Percentiles rank a stretch among this genome's conserved stretches.
Evolutionary conservation across 2,329 filamentous ascomycete genomes (phyloP).

Genomic region (Venturia aucupariae): DNA sequence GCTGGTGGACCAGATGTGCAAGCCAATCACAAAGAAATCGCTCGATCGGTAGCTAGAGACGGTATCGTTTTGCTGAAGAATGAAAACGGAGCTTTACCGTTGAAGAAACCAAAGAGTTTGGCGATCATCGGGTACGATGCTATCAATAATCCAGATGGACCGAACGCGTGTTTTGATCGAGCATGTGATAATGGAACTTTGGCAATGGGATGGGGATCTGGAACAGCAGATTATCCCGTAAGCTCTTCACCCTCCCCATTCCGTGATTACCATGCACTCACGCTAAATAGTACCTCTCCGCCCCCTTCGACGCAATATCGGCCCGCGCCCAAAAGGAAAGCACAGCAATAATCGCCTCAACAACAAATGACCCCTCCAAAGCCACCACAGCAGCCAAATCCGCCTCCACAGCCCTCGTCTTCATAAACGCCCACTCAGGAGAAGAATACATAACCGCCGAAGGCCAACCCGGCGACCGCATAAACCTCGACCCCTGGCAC

Average conservation of each 20-base stretch:
- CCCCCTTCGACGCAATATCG: conserved; percentile 34
- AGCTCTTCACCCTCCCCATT: background rate
- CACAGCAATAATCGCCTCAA: conserved; percentile 30
- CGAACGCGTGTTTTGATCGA: conserved; percentile 69
- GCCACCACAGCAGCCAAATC: conserved; percentile 30
- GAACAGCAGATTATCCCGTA: conserved; percentile 37
- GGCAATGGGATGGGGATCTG: conserved; percentile 60
- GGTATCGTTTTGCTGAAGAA: conserved; percentile 53
- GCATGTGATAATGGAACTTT: conserved; percentile 52
- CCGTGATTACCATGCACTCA: conserved; percentile 11
- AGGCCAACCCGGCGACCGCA: conserved; percentile 37
- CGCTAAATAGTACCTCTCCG: conserved; percentile 32
- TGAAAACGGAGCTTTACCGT: conserved; percentile 56
- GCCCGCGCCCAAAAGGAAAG: conserved; percentile 28
- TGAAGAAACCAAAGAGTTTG: conserved; percentile 59
- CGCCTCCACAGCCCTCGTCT: conserved; percentile 32
- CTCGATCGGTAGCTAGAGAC: conserved; percentile 35
- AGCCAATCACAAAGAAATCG: conserved; percentile 31
- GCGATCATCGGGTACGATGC: conserved; percentile 67
- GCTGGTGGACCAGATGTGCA: conserved; percentile 29
- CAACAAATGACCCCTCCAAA: conserved; percentile 29
- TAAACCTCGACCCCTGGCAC: conserved; percentile 39
- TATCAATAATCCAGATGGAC: conserved; percentile 61
- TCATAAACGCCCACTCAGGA: conserved; percentile 39
- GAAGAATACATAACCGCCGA: conserved; percentile 42